These are phyloP conservation scores for Aspergillus felis DNA, from an alignment of 2,329 filamentous ascomycete genomes.

Conservation along the genomic window DNA sequence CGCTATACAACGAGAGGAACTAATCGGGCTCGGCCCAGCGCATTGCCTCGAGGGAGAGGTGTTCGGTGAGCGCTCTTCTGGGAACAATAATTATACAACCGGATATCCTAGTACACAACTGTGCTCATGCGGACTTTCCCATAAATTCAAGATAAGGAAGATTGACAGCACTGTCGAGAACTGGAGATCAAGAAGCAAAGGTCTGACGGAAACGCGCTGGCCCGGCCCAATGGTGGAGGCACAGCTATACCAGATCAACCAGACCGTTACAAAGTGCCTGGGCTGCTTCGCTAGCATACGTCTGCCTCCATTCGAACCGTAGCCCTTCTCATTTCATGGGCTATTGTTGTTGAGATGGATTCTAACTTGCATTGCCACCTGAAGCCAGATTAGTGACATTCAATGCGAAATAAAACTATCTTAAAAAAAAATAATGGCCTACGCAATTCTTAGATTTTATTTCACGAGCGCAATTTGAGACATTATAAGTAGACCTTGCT, in stretches of 20 bases:
- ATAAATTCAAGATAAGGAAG: not conserved
- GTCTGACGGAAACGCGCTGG: not conserved
- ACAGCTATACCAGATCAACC: not conserved
- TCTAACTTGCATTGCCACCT: not conserved
- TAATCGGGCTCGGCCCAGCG: constrained; percentile 32
- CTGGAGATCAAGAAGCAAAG: not conserved
- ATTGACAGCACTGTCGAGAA: not conserved
- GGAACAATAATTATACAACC: not conserved
- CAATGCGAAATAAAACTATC: not conserved
- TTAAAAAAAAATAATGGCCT: not conserved
- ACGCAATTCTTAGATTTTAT: not conserved
- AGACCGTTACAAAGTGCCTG: not conserved
- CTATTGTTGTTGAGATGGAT: not conserved
- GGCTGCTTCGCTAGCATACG: not conserved
- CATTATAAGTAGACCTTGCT: not conserved
- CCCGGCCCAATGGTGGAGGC: not conserved
- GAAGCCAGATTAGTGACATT: not conserved
- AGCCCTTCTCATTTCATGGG: not conserved
- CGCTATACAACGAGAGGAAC: constrained; percentile 38
- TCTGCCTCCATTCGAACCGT: not conserved
- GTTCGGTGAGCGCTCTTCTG: constrained; percentile 25
- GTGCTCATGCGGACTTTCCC: not conserved
- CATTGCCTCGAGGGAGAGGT: constrained; percentile 38
- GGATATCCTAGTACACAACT: not conserved
- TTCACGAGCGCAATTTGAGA: not conserved